Percentiles rank a stretch among this genome's conserved stretches.
phyloP scores from a whole-genome alignment of 441 rosid species.

The Mallotus repandus region DNA sequence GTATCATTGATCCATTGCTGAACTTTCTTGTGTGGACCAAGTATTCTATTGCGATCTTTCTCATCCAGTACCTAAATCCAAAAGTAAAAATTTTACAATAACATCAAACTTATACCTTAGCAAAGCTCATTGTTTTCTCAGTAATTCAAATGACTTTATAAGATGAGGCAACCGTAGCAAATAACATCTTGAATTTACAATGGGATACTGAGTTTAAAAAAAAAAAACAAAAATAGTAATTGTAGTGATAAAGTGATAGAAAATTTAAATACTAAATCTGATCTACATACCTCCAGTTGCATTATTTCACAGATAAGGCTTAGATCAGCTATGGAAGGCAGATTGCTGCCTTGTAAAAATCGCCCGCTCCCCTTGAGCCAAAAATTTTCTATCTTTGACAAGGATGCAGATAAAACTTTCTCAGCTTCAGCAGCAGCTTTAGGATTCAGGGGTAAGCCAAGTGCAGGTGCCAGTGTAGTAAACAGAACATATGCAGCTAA shows the following conservation, averaged over 20 bases:
- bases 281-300: conserved; percentile 76
- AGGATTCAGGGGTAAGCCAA: conserved; percentile 55
- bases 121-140: too few relatives aligned
- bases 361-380: conserved; percentile 79
- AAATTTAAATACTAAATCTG: neutral
- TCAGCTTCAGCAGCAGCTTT: conserved; percentile 67
- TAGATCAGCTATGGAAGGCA: conserved; percentile 85
- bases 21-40: conserved; percentile 68
- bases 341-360: conserved; percentile 70
- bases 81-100: conserved; percentile 4
- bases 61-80: conserved; percentile 63
- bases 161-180: too few relatives aligned
- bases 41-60: conserved; percentile 50
- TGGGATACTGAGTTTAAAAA: too few relatives aligned
- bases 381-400: conserved; percentile 57
- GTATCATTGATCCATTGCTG: conserved; percentile 76
- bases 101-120: neutral
- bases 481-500: conserved; percentile 52
- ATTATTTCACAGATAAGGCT: conserved; percentile 83
- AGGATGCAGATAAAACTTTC: conserved; percentile 53
- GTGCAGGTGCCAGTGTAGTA: conserved; percentile 48
- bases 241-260: too few relatives aligned
- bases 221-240: too few relatives aligned
- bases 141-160: too few relatives aligned
- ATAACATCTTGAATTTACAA: too few relatives aligned